Conservation (phyloP, 805 yeast genomes). For the Sugiyamaella mastotermitis region DNA sequence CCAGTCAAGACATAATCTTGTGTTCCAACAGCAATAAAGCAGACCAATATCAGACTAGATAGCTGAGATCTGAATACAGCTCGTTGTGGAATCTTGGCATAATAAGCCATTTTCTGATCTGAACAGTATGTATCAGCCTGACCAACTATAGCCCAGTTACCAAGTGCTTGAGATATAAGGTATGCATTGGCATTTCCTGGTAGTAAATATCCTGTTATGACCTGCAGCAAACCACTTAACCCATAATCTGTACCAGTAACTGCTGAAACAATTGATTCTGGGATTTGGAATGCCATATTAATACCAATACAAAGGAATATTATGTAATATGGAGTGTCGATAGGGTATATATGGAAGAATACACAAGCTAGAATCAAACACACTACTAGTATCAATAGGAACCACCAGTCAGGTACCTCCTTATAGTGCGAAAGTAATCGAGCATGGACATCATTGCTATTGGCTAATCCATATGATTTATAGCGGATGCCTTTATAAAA, state of each 20-base stretch:
- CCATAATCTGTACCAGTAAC: slow-evolving; percentile 53
- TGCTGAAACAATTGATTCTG: slow-evolving; percentile 54
- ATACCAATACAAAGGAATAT: slow-evolving; percentile 53
- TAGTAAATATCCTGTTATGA: slow-evolving; percentile 58
- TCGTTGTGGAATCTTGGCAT: slow-evolving; percentile 38
- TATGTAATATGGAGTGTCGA: slow-evolving; percentile 57
- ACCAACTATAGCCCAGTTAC: slow-evolving; percentile 43
- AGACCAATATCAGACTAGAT: slow-evolving; percentile 32
- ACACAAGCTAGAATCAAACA: slow-evolving; percentile 38
- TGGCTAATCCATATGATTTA: slow-evolving; percentile 52
- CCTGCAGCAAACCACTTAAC: slow-evolving; percentile 57
- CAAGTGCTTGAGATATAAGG: slow-evolving; percentile 44
- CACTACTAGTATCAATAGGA: slow-evolving; percentile 40
- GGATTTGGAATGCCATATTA: slow-evolving; percentile 52
- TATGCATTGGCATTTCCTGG: slow-evolving; percentile 57
- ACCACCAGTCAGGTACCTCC: slow-evolving; percentile 78
- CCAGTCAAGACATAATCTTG: slow-evolving; percentile 31
- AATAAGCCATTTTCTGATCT: slow-evolving; percentile 46
- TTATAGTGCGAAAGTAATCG: slow-evolving; percentile 46
- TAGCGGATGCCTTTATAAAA: slow-evolving; percentile 1
- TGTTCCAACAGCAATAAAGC: slow-evolving; percentile 21
- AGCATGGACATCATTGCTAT: slow-evolving; percentile 21
- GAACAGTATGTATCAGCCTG: slow-evolving; percentile 59
- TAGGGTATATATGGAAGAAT: slow-evolving; percentile 34
- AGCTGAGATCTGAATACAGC: slow-evolving; percentile 35